Conservation (phyloP, 176 grass and related monocot genomes). For the Avena atlantica region DNA sequence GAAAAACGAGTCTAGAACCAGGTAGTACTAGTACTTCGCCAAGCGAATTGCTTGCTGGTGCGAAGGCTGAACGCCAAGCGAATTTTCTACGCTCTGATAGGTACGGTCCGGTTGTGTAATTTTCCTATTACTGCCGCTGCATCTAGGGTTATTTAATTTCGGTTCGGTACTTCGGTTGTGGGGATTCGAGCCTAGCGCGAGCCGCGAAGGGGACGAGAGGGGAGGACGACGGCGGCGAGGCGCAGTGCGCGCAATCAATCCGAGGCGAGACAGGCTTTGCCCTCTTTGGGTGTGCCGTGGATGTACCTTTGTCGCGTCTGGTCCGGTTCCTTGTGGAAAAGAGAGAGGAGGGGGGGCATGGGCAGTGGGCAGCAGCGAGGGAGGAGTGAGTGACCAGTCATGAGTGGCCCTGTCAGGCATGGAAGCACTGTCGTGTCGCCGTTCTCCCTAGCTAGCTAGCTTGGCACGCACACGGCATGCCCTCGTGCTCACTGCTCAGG, state of each 20-base stretch:
- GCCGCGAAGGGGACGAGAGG: not conserved
- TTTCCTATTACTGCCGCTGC: not conserved
- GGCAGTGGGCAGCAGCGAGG: not conserved
- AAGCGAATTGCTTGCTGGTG: not conserved
- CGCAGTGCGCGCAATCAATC: conserved; percentile 35
- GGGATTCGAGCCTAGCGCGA: conserved; percentile 44
- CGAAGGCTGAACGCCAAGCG: not conserved
- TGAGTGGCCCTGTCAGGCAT: conserved; percentile 39
- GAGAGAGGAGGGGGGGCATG: not conserved
- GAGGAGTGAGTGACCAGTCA: not conserved
- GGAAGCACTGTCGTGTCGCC: conserved; percentile 45
- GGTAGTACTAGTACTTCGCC: not conserved
- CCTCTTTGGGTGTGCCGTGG: conserved; percentile 47
- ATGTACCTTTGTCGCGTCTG: conserved; percentile 40
- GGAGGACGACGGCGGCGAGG: not conserved
- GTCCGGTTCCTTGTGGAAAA: conserved; percentile 42
- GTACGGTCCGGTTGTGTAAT: not conserved
- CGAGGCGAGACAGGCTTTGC: conserved; percentile 45
- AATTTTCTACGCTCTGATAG: not conserved
- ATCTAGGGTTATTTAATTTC: conserved; percentile 2
- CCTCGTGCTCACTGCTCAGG: conserved; percentile 20
- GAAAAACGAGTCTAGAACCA: conserved; percentile 8
- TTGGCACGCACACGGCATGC: conserved; percentile 37
- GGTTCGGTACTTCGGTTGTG: not conserved
- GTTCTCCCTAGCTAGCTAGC: not conserved